Evolutionary conservation across 768 basidiomycete species (phyloP).

Genomic region (Boletus bicolor): DNA sequence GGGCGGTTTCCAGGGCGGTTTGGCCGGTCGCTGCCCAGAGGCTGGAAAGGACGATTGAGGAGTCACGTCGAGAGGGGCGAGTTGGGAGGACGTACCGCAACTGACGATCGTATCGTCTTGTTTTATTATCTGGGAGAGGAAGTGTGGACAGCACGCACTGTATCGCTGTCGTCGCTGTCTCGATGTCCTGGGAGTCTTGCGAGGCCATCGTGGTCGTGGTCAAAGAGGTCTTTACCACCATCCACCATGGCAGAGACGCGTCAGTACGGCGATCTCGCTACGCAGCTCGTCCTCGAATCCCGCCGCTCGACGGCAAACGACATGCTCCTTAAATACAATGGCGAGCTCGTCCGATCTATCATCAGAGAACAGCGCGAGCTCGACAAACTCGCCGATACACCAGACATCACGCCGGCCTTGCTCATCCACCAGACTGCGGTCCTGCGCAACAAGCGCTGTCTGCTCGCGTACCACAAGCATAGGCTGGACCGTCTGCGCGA

Average conservation of each 20-base stretch:
- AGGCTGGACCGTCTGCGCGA: slow-evolving; percentile 79
- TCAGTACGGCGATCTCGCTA: slow-evolving; percentile 83
- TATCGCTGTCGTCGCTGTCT: slow-evolving; percentile 40
- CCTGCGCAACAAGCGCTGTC: slow-evolving; percentile 90
- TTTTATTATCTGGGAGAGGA: slow-evolving; percentile 66
- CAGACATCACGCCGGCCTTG: slow-evolving; percentile 55
- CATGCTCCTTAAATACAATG: slow-evolving; percentile 88
- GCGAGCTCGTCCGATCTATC: slow-evolving; percentile 78
- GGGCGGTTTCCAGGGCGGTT: slow-evolving; percentile 77
- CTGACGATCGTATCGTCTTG: slow-evolving; percentile 92
- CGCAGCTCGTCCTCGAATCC: slow-evolving; percentile 83
- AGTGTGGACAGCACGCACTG: slow-evolving; percentile 11
- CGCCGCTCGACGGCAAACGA: slow-evolving; percentile 82
- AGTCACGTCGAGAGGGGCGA: too few species aligned
- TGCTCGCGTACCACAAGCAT: slow-evolving; percentile 90
- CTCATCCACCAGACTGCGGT: slow-evolving; percentile 88
- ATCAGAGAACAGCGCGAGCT: slow-evolving; percentile 91
- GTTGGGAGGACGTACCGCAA: slow-evolving; percentile 56
- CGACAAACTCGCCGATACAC: slow-evolving; percentile 50
- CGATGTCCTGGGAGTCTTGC: slow-evolving; percentile 46
- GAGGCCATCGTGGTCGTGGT: slow-evolving; percentile 26
- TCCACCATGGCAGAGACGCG: slow-evolving; percentile 45
- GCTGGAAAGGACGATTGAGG: slow-evolving; percentile 34
- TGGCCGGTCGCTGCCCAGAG: slow-evolving; percentile 96
- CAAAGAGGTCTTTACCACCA: neutral